Evolutionary conservation across 2,329 filamentous ascomycete species (phyloP).

Genomic region (Alternaria angustiovoidea): DNA sequence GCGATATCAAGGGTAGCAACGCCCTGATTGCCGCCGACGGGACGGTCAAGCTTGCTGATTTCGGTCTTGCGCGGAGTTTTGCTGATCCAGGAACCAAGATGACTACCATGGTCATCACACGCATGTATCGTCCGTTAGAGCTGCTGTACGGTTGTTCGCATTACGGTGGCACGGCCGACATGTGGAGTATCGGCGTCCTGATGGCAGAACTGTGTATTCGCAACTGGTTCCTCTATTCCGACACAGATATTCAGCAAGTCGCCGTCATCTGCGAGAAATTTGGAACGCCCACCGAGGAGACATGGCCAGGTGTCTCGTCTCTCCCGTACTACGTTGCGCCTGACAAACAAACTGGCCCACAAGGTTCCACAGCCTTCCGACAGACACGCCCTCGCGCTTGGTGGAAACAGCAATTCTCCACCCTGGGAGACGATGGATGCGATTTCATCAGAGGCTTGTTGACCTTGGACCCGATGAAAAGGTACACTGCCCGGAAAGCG

Average conservation of each 20-base stretch:
- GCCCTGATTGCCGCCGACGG: constrained; percentile 91
- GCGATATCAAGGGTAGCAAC: constrained; percentile 99
- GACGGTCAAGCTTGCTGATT: constrained; percentile 95
- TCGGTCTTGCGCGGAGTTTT: constrained; percentile 89
- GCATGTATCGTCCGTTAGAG: constrained; percentile 96
- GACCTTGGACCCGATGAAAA: constrained; percentile 82
- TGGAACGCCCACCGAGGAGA: constrained; percentile 90
- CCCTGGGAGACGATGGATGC: constrained; percentile 81
- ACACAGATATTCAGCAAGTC: constrained; percentile 87
- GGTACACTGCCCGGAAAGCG: constrained; percentile 79
- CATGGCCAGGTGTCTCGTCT: constrained; percentile 90
- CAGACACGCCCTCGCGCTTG: constrained; percentile 74
- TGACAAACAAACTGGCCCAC: constrained; percentile 51
- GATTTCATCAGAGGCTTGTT: constrained; percentile 89
- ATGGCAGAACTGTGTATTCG: constrained; percentile 90
- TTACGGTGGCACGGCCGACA: constrained; percentile 89
- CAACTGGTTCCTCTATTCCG: constrained; percentile 82
- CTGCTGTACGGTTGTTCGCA: constrained; percentile 88
- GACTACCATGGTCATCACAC: constrained; percentile 94
- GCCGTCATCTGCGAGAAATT: constrained; percentile 83
- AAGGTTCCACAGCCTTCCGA: constrained; percentile 46
- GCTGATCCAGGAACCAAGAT: constrained; percentile 87
- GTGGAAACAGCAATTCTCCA: constrained; percentile 79
- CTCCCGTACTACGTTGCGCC: constrained; percentile 82
- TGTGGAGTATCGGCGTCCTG: constrained; percentile 93